phyloP scores from a whole-genome alignment of 768 basidiomycete species.

The Tricholomella constricta region DNA sequence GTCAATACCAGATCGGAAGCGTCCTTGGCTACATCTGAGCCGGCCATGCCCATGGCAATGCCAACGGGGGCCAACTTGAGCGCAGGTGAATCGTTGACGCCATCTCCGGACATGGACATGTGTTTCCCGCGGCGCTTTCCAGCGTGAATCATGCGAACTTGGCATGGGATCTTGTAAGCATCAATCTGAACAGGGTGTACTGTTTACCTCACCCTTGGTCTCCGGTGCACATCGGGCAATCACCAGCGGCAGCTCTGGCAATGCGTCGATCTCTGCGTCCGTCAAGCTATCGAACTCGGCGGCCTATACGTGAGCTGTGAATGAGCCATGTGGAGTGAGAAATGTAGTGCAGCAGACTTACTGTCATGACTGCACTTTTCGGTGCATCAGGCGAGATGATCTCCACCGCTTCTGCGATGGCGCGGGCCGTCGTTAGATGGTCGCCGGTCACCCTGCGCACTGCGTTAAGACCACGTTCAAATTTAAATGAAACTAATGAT shows the following conservation, averaged over 20 bases:
- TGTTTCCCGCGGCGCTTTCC: constrained; percentile 54
- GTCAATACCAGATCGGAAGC: constrained; percentile 58
- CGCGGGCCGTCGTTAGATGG: constrained; percentile 52
- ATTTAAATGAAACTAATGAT: neutral
- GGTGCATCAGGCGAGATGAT: constrained; percentile 45
- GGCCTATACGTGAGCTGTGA: constrained; percentile 23
- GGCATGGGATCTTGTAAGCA: neutral
- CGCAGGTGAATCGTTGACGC: constrained; percentile 62
- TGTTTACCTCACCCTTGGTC: constrained; percentile 38
- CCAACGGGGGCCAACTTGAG: constrained; percentile 57
- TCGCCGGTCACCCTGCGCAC: constrained; percentile 53
- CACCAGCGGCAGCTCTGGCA: constrained; percentile 56
- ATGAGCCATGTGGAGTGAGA: neutral
- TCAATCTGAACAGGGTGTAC: neutral
- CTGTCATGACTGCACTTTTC: constrained; percentile 40
- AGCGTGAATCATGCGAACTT: constrained; percentile 57
- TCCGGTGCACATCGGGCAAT: constrained; percentile 61
- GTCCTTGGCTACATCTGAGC: constrained; percentile 57
- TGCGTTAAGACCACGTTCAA: neutral
- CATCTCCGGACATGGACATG: constrained; percentile 58
- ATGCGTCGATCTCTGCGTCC: constrained; percentile 50
- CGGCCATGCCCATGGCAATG: constrained; percentile 60
- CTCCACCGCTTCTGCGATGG: constrained; percentile 52
- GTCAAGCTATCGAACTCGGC: constrained; percentile 53
- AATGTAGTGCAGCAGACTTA: neutral